Evolutionary conservation across 2,329 filamentous ascomycete genomes (phyloP).

Genomic region (Ascochyta clinopodiicola): DNA sequence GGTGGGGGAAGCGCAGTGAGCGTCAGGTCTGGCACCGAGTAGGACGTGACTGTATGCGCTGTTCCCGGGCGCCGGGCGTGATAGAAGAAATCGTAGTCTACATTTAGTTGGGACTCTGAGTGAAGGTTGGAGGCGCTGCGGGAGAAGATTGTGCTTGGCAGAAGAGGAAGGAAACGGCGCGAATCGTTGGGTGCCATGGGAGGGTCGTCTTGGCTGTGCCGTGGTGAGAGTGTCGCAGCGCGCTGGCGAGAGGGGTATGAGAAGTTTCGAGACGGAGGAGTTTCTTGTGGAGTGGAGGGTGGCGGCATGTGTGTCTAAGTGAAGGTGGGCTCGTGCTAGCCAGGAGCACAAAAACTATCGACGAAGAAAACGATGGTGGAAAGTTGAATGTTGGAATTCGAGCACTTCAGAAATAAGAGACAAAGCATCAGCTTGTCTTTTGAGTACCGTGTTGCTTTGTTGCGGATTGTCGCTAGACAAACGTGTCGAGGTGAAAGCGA

Average conservation of each 20-base stretch:
- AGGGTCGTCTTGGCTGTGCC: background rate
- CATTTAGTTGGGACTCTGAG: background rate
- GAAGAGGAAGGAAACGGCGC: background rate
- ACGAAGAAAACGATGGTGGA: background rate
- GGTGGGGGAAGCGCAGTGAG: constrained; percentile 7
- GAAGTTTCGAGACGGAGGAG: background rate
- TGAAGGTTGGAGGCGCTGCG: background rate
- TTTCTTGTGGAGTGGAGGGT: background rate
- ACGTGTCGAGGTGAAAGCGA: constrained; percentile 7
- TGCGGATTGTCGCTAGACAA: constrained; percentile 2
- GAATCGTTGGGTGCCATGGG: constrained; percentile 1
- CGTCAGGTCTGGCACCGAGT: background rate
- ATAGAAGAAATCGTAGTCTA: background rate
- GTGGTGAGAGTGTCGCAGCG: background rate
- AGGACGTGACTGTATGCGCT: background rate
- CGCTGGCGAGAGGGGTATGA: background rate
- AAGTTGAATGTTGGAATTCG: background rate
- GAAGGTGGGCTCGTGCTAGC: background rate
- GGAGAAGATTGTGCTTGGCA: background rate
- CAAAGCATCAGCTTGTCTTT: background rate
- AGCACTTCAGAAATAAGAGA: background rate
- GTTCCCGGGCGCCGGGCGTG: background rate
- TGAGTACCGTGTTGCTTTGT: background rate
- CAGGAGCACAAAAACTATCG: background rate
- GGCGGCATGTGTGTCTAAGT: background rate